These are phyloP conservation scores for Cryptococcus jaspeensis DNA, from an alignment of 1,284 basidiomycete species.

Conservation along the genomic window DNA sequence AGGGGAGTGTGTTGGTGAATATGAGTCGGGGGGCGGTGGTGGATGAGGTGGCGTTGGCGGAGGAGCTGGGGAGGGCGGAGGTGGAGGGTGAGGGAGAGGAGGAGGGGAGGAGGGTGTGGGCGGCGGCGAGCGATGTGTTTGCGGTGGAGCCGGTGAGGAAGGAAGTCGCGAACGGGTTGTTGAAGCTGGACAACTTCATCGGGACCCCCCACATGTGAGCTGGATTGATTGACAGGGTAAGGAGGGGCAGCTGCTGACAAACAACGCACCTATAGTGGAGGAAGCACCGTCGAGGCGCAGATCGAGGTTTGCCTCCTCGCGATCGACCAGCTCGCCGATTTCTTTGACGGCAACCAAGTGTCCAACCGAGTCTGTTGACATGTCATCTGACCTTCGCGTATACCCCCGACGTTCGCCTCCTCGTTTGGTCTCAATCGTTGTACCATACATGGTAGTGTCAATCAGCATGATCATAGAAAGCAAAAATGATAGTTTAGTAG, in stretches of 20 bases:
- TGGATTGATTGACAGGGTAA: background rate
- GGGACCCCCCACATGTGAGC: conserved; percentile 33
- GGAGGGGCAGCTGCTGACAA: background rate
- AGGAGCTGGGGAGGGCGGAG: conserved; percentile 35
- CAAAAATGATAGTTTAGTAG: background rate
- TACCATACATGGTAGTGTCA: background rate
- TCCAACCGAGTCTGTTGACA: conserved; percentile 13
- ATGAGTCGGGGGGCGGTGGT: conserved; percentile 53
- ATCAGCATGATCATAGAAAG: background rate
- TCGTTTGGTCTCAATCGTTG: too few species aligned
- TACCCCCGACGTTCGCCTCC: too few species aligned
- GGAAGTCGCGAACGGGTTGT: conserved; percentile 21
- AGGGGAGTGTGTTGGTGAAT: conserved; percentile 52
- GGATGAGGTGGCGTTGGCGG: conserved; percentile 51
- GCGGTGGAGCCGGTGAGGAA: conserved; percentile 38
- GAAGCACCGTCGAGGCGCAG: conserved; percentile 22
- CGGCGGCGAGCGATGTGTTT: conserved; percentile 56
- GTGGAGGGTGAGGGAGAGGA: conserved; percentile 25
- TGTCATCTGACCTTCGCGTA: background rate
- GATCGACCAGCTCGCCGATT: conserved; percentile 19
- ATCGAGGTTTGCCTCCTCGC: conserved; percentile 17
- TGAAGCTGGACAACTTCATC: conserved; percentile 28
- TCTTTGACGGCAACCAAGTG: conserved; percentile 16
- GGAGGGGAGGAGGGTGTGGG: conserved; percentile 46
- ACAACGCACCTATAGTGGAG: conserved; percentile 6